Conservation (phyloP, 2,329 filamentous ascomycete species). For the Berkeleyomyces rouxiae region DNA sequence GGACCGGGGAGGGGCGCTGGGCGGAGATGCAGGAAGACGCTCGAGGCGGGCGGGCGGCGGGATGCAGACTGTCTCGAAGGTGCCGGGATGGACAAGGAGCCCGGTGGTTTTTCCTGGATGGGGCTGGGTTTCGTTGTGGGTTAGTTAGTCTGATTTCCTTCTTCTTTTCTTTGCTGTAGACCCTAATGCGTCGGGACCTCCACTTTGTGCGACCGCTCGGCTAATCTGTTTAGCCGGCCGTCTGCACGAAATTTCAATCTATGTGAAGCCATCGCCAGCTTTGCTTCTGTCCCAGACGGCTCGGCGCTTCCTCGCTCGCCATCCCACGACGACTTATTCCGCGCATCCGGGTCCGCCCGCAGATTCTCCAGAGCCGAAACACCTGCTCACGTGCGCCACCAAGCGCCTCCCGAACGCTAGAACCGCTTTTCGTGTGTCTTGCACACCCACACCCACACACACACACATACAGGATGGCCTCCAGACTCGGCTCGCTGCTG, state of each 20-base stretch:
- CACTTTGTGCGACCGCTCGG: constrained; percentile 5
- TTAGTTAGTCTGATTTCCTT: too few relatives aligned
- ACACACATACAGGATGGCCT: constrained; percentile 1
- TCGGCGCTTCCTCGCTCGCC: not conserved
- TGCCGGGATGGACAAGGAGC: too few relatives aligned
- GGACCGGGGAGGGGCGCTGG: too few relatives aligned
- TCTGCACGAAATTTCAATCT: constrained; percentile 9
- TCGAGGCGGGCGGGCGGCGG: too few relatives aligned
- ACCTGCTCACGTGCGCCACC: not conserved
- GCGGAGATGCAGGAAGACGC: too few relatives aligned
- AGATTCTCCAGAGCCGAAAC: not conserved
- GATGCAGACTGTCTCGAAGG: too few relatives aligned
- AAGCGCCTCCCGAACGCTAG: not conserved
- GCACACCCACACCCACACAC: not conserved
- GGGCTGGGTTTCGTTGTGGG: too few relatives aligned
- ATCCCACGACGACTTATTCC: not conserved
- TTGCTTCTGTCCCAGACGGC: not conserved
- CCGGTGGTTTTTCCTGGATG: too few relatives aligned
- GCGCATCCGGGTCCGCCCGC: not conserved
- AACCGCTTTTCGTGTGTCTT: not conserved
- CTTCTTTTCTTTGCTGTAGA: too few relatives aligned
- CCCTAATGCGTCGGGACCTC: not conserved
- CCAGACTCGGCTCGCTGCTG: constrained; percentile 1
- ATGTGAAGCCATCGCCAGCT: constrained; percentile 8
- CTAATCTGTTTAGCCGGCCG: constrained; percentile 5